These are phyloP conservation scores for Xenoacremonium recifei DNA, from an alignment of 2,329 filamentous ascomycete genomes.

Conservation along the genomic window DNA sequence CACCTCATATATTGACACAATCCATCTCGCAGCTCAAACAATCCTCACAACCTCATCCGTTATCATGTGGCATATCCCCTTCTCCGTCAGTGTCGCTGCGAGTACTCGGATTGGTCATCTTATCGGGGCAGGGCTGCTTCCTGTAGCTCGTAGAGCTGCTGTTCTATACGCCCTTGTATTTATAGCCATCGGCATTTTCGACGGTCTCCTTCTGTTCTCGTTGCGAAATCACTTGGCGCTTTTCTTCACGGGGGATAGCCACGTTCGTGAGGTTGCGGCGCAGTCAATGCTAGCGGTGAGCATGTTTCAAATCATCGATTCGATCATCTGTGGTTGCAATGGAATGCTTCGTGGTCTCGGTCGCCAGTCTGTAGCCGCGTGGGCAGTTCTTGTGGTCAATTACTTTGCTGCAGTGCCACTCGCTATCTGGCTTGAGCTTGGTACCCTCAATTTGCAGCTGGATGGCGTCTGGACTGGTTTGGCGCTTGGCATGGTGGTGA, in stretches of 20 bases:
- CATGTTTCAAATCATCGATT: conserved; percentile 11
- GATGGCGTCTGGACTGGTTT: conserved; percentile 12
- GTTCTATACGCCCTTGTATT: conserved; percentile 33
- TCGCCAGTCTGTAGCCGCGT: conserved; percentile 36
- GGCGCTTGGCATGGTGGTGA: conserved; percentile 8
- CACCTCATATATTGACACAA: conserved; percentile 43
- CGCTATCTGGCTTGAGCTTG: conserved; percentile 38
- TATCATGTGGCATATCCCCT: conserved; percentile 42
- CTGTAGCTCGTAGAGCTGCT: conserved; percentile 29
- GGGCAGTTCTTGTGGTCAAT: conserved; percentile 34
- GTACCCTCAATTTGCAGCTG: conserved; percentile 27
- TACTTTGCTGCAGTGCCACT: conserved; percentile 38
- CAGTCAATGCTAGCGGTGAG: conserved; percentile 8
- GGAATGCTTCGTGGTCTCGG: conserved; percentile 39
- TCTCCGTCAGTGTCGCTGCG: conserved; percentile 40
- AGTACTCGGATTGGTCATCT: conserved; percentile 42
- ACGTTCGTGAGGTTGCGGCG: conserved; percentile 2
- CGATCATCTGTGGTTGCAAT: conserved; percentile 27
- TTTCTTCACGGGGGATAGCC: conserved; percentile 6
- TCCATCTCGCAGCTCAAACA: conserved; percentile 41
- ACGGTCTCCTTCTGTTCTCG: conserved; percentile 26
- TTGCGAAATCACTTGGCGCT: conserved; percentile 5
- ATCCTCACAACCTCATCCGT: conserved; percentile 40
- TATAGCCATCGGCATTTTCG: conserved; percentile 29
- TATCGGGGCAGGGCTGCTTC: conserved; percentile 35